These are phyloP conservation scores for Russula compacta DNA, from an alignment of 768 basidiomycete genomes.

Conservation along the genomic window DNA sequence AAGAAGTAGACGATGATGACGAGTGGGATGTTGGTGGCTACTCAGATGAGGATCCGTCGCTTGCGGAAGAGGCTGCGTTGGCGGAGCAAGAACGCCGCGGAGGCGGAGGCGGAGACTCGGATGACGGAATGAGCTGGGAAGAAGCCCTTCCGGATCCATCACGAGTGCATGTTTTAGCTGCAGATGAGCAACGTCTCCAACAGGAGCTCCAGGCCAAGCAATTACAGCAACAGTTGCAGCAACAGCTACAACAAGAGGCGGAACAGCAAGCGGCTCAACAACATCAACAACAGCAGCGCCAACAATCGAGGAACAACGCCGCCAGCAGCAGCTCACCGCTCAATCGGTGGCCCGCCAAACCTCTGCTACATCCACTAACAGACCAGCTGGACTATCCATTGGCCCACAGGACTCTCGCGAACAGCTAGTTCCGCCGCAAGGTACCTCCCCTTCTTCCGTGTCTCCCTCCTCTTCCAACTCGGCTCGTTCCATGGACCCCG, in stretches of 20 bases:
- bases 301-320: conserved; percentile 23
- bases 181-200: conserved; percentile 26
- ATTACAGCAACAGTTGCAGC: conserved; percentile 14
- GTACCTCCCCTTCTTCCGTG: conserved; percentile 23
- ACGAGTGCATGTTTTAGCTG: conserved; percentile 19
- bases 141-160: conserved; percentile 49
- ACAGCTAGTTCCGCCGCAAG: conserved; percentile 28
- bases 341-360: conserved; percentile 11
- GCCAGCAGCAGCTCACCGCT: conserved; percentile 16
- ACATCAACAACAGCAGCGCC: conserved; percentile 23
- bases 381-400: conserved; percentile 26
- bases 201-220: conserved; percentile 25
- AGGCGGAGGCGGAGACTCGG: conserved; percentile 40
- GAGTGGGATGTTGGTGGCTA: conserved; percentile 66
- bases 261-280: conserved; percentile 23
- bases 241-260: conserved; percentile 24
- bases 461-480: conserved; percentile 26
- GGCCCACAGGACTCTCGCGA: conserved; percentile 43
- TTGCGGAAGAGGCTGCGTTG: conserved; percentile 49
- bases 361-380: conserved; percentile 14
- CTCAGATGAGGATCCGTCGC: conserved; percentile 56
- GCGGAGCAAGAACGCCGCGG: conserved; percentile 29
- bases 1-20: conserved; percentile 44
- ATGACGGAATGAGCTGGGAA: conserved; percentile 88
- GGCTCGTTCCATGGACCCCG: conserved; percentile 47